Evolutionary conservation across 2,329 filamentous ascomycete genomes (phyloP).

Genomic region (Teratosphaeria gauchensis): DNA sequence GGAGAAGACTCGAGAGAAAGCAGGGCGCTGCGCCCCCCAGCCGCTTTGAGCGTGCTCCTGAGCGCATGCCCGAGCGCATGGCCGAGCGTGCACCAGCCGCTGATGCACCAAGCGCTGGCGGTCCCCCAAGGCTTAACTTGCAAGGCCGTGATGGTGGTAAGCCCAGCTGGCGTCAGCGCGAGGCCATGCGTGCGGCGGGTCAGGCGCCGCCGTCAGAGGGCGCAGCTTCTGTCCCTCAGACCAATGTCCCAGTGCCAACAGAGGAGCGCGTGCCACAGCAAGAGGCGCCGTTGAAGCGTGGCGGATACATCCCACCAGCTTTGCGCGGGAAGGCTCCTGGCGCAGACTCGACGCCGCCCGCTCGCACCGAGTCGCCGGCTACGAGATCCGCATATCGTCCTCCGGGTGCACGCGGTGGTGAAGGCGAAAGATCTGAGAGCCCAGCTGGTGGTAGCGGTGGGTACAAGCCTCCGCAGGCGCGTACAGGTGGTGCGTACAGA

Average conservation of each 20-base stretch:
- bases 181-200: constrained; percentile 42
- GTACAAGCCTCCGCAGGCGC: constrained; percentile 15
- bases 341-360: constrained; percentile 18
- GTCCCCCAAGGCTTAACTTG: constrained; percentile 54
- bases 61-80: not conserved
- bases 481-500: constrained; percentile 15
- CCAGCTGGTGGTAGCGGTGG: constrained; percentile 12
- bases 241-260: constrained; percentile 29
- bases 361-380: constrained; percentile 12
- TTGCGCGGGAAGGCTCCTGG: constrained; percentile 27
- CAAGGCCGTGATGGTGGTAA: constrained; percentile 47
- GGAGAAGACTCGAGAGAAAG: constrained; percentile 56
- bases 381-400: constrained; percentile 10
- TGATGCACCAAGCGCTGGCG: constrained; percentile 36
- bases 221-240: constrained; percentile 21
- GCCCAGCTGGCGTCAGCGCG: constrained; percentile 64
- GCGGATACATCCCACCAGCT: constrained; percentile 39
- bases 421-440: constrained; percentile 12
- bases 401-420: constrained; percentile 1
- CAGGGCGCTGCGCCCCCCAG: constrained; percentile 29
- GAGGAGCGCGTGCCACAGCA: constrained; percentile 18
- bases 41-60: constrained; percentile 31
- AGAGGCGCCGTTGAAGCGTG: constrained; percentile 25
- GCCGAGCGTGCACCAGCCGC: constrained; percentile 7
- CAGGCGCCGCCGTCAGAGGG: constrained; percentile 2